Base-by-base conservation (phyloP, 164 flowering plant species). In the Magnolia sinica region DNA sequence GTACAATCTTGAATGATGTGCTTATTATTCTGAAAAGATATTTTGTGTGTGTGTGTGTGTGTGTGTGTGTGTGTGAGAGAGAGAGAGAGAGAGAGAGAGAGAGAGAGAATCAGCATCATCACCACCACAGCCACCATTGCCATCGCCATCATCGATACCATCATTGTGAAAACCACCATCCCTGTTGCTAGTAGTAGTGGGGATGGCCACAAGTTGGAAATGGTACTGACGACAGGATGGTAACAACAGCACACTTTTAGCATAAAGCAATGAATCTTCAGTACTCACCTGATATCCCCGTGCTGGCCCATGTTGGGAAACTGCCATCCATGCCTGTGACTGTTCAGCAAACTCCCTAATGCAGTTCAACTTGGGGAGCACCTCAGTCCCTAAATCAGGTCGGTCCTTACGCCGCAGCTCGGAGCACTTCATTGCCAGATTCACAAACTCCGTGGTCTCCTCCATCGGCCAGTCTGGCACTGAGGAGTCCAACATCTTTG, bases 391-490 rank as follows among this genome's bases (percentile, higher is more conserved):
- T 37, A 85, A 87, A 78, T 86, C 91, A 0, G 90, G 91, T 64
- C 92, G 79, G 77, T 89, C 92, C 77, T 86, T 89, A 68, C 87
- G 73, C 71, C 87, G 79, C 13, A 89, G 84, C 76, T 89, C 90
- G 0, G 86, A 86, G 70, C 92, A 89, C 73, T 70, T 78, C 58
- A 88, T 77, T 29, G 87, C 86, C 29, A 88, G 29, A 77, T 83
- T 86, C 8, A 85, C 90, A 9, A 87, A 80, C 71, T 76, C 23
- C 22, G 82, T 13, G 1, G 87, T 75, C 68, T 87, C 89, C 66
- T 85, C 87, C 55, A 80, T 24, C 0, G 92, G 92, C 92, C 92
- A 89, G 45, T 88, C 91, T 24, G 80, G 63, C 50, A 89, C 88
- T 0, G 74, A 69, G 3, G 88, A 89, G 69, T 89, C 92, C 75